phyloP scores from a whole-genome alignment of 108 stramenopile genomes.

The Cyclostephanos tholiformis region DNA sequence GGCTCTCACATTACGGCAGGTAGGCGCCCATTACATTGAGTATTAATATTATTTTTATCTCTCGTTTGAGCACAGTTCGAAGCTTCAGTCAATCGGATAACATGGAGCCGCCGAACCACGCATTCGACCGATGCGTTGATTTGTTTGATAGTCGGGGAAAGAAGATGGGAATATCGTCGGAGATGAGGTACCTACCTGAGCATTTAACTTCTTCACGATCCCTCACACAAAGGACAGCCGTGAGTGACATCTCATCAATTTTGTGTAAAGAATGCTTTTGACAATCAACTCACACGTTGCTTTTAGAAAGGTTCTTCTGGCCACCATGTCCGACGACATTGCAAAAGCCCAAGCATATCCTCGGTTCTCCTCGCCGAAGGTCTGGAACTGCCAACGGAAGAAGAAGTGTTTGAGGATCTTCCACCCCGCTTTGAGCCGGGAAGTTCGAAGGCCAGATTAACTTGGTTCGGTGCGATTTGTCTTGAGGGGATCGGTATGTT shows the following conservation, averaged over 20 bases:
- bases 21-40: too few relatives aligned
- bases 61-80: too few relatives aligned
- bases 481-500: conserved; percentile 32
- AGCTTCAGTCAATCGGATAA: too few relatives aligned
- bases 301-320: not conserved
- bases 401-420: conserved; percentile 1
- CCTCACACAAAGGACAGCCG: not conserved
- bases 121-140: not conserved
- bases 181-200: not conserved
- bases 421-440: not conserved
- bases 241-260: not conserved
- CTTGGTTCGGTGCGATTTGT: conserved; percentile 26
- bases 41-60: too few relatives aligned
- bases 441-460: conserved; percentile 15
- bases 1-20: too few relatives aligned
- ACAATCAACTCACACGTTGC: not conserved
- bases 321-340: not conserved
- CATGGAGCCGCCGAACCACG: not conserved
- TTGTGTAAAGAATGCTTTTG: not conserved
- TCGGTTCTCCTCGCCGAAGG: conserved; percentile 27
- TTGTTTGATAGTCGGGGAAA: not conserved
- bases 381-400: not conserved
- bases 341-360: not conserved
- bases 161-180: not conserved
- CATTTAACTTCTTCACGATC: not conserved